phyloP scores from a whole-genome alignment of 225 moss, liverwort and hornwort genomes.

The Takakia lepidozioides region DNA sequence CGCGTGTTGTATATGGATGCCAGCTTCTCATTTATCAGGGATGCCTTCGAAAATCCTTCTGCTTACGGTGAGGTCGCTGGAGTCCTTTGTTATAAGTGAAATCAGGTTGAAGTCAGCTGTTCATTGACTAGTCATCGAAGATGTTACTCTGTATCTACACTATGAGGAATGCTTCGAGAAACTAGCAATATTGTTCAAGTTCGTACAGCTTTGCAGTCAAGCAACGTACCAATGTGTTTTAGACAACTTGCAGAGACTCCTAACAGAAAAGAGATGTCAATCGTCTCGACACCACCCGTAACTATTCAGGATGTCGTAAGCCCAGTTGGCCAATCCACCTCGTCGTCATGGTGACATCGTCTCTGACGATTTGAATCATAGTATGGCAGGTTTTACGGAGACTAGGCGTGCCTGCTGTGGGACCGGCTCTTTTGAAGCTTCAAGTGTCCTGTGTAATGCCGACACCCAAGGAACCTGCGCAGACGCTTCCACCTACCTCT shows the following conservation, averaged over 20 bases:
- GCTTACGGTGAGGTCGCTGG: conserved; percentile 27
- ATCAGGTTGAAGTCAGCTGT: neutral
- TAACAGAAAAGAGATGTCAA: neutral
- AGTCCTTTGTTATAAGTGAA: neutral
- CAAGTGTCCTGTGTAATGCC: conserved; percentile 10
- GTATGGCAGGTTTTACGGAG: conserved; percentile 9
- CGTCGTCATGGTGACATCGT: too few species aligned
- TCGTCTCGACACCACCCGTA: too few species aligned
- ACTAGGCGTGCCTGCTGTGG: conserved; percentile 17
- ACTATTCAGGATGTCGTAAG: too few species aligned
- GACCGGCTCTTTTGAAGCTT: conserved; percentile 12
- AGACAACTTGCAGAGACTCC: neutral
- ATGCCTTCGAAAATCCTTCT: conserved; percentile 22
- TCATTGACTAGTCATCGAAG: neutral
- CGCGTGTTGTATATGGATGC: conserved; percentile 20
- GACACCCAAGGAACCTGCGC: conserved; percentile 11
- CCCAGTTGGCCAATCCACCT: neutral
- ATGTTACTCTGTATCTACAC: too few species aligned
- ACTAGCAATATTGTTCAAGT: neutral
- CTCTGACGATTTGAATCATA: neutral
- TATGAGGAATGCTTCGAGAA: too few species aligned
- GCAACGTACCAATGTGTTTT: neutral
- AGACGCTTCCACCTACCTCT: conserved; percentile 23
- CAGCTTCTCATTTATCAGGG: conserved; percentile 1
- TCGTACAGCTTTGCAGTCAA: neutral